Evolutionary conservation across 768 basidiomycete genomes (phyloP).

Genomic region (Leccinum ochraceum): DNA sequence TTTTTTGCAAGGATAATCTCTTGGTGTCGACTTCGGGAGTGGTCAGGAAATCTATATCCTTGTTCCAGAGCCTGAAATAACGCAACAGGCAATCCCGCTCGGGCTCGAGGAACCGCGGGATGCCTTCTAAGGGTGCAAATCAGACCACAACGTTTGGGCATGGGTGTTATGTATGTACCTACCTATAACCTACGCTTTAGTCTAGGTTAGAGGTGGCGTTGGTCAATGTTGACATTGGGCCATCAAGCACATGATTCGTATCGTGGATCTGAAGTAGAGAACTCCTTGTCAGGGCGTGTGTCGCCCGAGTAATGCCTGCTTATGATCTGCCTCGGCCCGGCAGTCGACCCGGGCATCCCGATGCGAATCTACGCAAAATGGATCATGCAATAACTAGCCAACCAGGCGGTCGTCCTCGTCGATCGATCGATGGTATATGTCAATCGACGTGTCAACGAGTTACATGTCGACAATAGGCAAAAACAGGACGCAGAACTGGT

Average conservation of each 20-base stretch:
- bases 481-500: not conserved
- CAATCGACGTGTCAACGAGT: not conserved
- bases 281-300: no score
- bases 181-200: no score
- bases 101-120: not conserved
- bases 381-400: not conserved
- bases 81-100: not conserved
- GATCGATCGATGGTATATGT: not conserved
- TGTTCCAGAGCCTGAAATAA: not conserved
- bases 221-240: not conserved
- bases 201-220: no score
- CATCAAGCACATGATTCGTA: not conserved
- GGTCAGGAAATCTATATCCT: constrained; percentile 1
- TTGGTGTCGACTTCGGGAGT: constrained; percentile 9
- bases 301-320: not conserved
- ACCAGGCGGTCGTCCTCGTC: not conserved
- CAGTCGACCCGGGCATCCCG: not conserved
- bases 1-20: constrained; percentile 9
- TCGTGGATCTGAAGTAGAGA: not conserved
- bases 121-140: no score
- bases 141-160: not conserved
- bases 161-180: not conserved
- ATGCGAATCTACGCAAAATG: not conserved
- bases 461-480: not conserved
- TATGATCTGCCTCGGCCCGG: not conserved